A percentile compares a stretch with the other conserved stretches of the same genome.
Evolutionary conservation across 2,329 filamentous ascomycete species (phyloP).

Genomic region (Colletotrichum karsti): DNA sequence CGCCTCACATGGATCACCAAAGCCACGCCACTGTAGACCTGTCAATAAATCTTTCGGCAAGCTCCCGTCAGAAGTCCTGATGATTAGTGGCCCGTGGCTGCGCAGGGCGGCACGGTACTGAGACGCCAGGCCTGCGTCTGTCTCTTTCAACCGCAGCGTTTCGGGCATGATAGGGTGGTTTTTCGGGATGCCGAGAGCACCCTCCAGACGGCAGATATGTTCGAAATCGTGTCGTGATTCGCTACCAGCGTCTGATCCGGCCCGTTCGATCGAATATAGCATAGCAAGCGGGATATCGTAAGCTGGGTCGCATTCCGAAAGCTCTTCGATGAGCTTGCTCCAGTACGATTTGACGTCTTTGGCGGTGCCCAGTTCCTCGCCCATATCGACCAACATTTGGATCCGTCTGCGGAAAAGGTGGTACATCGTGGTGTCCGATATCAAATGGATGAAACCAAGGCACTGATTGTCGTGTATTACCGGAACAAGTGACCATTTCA

Average conservation of each 20-base stretch:
- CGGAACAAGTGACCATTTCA: constrained; percentile 57
- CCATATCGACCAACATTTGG: constrained; percentile 58
- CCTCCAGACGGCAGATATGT: constrained; percentile 51
- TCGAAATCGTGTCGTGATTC: constrained; percentile 38
- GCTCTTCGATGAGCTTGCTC: constrained; percentile 52
- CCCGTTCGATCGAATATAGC: constrained; percentile 57
- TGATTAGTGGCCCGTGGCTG: constrained; percentile 46
- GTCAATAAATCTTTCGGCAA: constrained; percentile 66
- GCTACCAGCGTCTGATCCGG: constrained; percentile 36
- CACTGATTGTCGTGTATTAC: constrained; percentile 51
- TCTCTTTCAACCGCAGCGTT: constrained; percentile 44
- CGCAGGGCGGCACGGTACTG: constrained; percentile 49
- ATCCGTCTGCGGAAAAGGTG: constrained; percentile 58
- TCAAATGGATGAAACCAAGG: constrained; percentile 56
- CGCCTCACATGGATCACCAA: constrained; percentile 70
- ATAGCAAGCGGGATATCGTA: constrained; percentile 61
- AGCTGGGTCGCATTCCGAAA: constrained; percentile 50
- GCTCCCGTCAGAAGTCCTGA: constrained; percentile 57
- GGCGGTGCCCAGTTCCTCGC: constrained; percentile 51
- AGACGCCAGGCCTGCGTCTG: constrained; percentile 46
- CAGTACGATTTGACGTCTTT: constrained; percentile 57
- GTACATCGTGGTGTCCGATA: constrained; percentile 55
- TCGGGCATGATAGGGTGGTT: constrained; percentile 51
- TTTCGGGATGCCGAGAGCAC: constrained; percentile 54
- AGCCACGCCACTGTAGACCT: constrained; percentile 69